These are phyloP conservation scores for Micractinium sp. DNA, from an alignment of 139 green algal species.

Conservation along the genomic window DNA sequence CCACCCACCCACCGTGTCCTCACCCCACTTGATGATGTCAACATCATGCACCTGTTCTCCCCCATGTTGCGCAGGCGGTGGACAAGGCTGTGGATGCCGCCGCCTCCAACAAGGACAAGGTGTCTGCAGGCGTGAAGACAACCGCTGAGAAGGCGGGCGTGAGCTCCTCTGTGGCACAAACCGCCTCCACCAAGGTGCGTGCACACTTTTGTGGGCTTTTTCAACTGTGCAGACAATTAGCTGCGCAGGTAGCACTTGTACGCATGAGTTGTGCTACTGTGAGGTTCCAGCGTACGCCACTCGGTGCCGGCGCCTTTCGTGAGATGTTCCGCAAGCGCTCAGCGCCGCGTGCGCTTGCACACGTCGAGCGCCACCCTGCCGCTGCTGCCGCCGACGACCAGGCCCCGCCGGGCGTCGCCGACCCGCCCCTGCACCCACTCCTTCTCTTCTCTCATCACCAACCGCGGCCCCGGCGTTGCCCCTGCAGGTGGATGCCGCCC, in stretches of 20 bases:
- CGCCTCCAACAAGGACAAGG: constrained; percentile 13
- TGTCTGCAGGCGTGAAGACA: background rate
- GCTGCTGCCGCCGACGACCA: background rate
- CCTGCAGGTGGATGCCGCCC: background rate
- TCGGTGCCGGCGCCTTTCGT: too few relatives aligned
- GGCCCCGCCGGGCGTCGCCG: too few relatives aligned
- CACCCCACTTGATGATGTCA: too few relatives aligned
- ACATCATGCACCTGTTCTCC: background rate
- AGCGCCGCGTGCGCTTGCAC: background rate
- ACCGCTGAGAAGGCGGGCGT: background rate
- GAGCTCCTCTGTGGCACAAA: background rate
- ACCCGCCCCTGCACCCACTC: too few relatives aligned
- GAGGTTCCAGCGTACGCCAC: too few relatives aligned
- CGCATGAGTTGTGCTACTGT: background rate
- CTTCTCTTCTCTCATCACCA: background rate
- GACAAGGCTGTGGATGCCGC: constrained; percentile 19
- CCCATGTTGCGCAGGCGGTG: background rate
- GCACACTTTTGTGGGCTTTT: background rate
- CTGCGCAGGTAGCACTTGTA: too few relatives aligned
- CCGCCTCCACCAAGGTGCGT: background rate
- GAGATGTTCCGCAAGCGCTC: too few relatives aligned
- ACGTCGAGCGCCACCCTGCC: background rate
- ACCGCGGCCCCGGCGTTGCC: background rate
- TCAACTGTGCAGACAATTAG: background rate
- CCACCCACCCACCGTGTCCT: too few relatives aligned